A percentile compares a stretch with the other conserved stretches of the same genome.
Evolutionary conservation across 2,329 filamentous ascomycete species (phyloP).

Genomic region (Xylaria polymorpha): DNA sequence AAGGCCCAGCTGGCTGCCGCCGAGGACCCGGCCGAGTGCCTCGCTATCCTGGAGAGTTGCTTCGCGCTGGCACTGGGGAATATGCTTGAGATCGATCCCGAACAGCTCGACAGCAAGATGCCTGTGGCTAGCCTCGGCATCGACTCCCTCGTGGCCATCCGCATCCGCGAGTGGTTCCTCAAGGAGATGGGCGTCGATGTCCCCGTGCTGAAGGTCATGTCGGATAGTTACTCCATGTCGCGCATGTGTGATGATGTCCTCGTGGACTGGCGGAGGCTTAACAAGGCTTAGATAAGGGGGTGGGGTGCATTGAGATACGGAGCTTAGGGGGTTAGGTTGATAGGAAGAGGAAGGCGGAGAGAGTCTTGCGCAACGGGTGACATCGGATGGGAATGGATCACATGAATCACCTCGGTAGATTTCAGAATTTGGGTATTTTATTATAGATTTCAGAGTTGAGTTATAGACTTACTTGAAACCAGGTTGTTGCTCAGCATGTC

Average conservation of each 20-base stretch:
- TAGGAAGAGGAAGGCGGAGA: neutral
- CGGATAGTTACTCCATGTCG: conserved; percentile 6
- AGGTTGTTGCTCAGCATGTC: too few species aligned
- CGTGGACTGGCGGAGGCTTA: conserved; percentile 4
- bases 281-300: neutral
- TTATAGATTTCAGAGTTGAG: too few species aligned
- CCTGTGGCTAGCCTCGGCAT: neutral
- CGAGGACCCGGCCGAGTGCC: conserved; percentile 6
- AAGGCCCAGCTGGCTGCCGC: neutral
- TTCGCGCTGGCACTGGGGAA: neutral
- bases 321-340: neutral
- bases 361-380: neutral
- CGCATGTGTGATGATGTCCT: conserved; percentile 14
- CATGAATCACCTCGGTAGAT: neutral
- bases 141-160: conserved; percentile 13
- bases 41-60: neutral
- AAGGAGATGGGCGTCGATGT: conserved; percentile 15
- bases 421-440: neutral
- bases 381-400: neutral
- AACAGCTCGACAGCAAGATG: neutral
- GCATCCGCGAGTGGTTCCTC: conserved; percentile 14
- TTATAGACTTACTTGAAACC: too few species aligned
- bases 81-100: neutral
- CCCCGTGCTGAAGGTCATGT: conserved; percentile 12
- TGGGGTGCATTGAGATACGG: neutral